A percentile compares a stretch with the other conserved stretches of the same genome.
Conservation (phyloP, 2,329 filamentous ascomycete species). For the Chaetomium sp. region DNA sequence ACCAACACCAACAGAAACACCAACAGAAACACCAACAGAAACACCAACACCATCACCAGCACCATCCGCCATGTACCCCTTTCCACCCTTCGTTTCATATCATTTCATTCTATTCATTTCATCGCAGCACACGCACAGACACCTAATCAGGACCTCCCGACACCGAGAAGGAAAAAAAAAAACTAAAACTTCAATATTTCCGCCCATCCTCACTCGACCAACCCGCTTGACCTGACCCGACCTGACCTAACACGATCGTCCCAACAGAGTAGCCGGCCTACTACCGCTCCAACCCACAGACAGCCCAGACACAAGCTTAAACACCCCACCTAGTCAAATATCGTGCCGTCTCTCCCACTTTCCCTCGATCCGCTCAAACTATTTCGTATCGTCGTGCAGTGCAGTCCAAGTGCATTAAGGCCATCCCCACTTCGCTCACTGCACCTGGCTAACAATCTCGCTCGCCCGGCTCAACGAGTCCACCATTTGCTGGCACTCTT, state of each 20-base stretch:
- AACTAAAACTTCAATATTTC: no score
- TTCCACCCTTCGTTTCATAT: neutral
- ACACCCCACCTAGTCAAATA: no score
- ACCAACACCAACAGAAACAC: neutral
- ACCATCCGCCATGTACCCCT: neutral
- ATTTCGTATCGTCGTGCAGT: neutral
- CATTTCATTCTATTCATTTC: conserved; percentile 3
- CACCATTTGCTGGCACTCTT: conserved; percentile 99
- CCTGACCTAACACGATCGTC: no score
- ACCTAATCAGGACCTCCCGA: neutral
- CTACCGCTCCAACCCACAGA: no score
- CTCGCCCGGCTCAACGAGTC: conserved; percentile 83
- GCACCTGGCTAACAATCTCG: conserved; percentile 86
- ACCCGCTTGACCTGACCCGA: no score
- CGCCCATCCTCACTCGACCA: no score
- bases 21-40: neutral
- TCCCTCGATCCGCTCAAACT: no score
- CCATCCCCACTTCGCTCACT: conserved; percentile 34
- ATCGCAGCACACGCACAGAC: neutral
- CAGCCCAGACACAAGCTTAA: no score
- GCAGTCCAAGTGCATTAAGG: neutral
- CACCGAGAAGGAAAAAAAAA: no score
- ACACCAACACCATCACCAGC: neutral
- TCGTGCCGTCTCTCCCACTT: no score
- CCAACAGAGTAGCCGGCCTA: no score